These are phyloP conservation scores for Puccinia triticina DNA, from an alignment of 1,284 basidiomycete species.

Conservation along the genomic window DNA sequence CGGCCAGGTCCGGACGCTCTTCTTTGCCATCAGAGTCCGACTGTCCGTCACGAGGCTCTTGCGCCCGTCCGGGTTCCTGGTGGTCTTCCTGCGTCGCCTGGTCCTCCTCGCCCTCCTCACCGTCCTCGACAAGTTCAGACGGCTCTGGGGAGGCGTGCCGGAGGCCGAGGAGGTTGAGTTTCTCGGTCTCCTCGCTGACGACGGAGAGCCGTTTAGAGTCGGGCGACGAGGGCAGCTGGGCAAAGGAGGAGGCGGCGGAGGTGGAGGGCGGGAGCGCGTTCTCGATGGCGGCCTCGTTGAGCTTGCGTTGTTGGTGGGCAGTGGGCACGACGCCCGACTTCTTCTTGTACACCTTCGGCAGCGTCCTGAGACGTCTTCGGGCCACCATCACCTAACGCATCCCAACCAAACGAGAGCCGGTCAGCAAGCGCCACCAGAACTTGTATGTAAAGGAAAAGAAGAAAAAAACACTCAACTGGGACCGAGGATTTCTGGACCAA, in stretches of 20 bases:
- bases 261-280: neutral
- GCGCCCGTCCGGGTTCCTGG: no score
- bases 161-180: neutral
- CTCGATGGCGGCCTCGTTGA: constrained; percentile 18
- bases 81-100: no score
- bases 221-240: no score
- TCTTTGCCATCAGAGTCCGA: no score
- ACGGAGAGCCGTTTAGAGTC: neutral
- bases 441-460: neutral
- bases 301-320: neutral
- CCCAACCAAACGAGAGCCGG: neutral
- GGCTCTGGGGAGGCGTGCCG: neutral
- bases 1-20: neutral
- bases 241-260: no score
- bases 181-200: constrained; percentile 20
- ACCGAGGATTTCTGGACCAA: constrained; percentile 48
- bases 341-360: constrained; percentile 50
- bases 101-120: neutral
- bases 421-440: neutral
- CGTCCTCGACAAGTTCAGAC: neutral
- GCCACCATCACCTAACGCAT: constrained; percentile 44
- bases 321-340: constrained; percentile 20
- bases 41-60: no score
- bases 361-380: constrained; percentile 13
- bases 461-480: constrained; percentile 42